Base-by-base conservation (phyloP, 129 eudicot species). In the Tanacetum coccineum region DNA sequence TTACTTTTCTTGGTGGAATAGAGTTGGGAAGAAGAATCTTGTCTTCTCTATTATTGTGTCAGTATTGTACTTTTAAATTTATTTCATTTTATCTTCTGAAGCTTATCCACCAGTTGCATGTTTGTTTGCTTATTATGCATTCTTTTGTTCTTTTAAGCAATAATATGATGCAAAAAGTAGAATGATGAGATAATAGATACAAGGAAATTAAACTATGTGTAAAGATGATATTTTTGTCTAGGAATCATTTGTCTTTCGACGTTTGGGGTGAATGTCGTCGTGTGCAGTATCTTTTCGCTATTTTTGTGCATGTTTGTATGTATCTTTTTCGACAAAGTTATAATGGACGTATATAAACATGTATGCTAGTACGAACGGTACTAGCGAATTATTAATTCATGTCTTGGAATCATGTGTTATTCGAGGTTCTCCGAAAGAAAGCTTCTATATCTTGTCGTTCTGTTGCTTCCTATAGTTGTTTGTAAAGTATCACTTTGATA, bases 31-130 rank as follows among this genome's bases (percentile, higher is more conserved):
- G 70, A 74, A 81, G 81, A 71, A 71, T 76, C 80, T 80, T 59
- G 65, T 59, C 69, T 66, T 45, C 64, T 64, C 73, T 40, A 74
- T 80, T 70, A 69, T 70, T 79, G 65, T 69, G 79, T 63, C 74
- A 79, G 53, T n/a, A 36, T 42, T 68, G 63, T 78, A 51, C 79
- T 68, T 73, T 50, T 13, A 9, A 25, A 28, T 45, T 26, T 30
- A 57, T 74, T 56, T 46, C 42, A 56, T 57, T 58, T 59, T 51
- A 47, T 77, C 70, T 65, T 14, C 40, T 65, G 22, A 46, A n/a
- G 44, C 72, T 55, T 62, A 55, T 64, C 65, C 76, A 52, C 39
- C 47, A 64, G 32, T 22, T 63, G 30, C 77, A 73, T 75, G 62
- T 67, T 75, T 75, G 74, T 74, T 49, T 75, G 73, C 53, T 32